These are phyloP conservation scores for Lupinus albus DNA, from an alignment of 306 rosid genomes.

Conservation along the genomic window DNA sequence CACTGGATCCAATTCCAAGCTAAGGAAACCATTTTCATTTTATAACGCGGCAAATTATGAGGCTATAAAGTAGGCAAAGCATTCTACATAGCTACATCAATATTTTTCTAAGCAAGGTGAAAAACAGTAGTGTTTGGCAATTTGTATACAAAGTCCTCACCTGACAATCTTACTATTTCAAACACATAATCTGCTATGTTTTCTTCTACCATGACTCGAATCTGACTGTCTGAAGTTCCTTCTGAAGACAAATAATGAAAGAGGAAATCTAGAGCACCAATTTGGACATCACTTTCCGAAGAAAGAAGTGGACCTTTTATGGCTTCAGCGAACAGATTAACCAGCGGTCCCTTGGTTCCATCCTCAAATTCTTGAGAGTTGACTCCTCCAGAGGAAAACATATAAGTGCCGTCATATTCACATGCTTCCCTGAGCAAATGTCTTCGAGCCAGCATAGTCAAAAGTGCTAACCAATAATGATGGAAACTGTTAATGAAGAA, in stretches of 20 bases:
- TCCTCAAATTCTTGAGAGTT: conserved; percentile 46
- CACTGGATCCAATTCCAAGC: conserved; percentile 33
- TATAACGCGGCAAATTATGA: background rate
- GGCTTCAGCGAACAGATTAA: conserved; percentile 77
- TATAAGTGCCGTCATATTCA: conserved; percentile 50
- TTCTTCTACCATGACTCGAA: conserved; percentile 80
- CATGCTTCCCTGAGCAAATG: conserved; percentile 58
- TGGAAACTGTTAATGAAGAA: conserved; percentile 37
- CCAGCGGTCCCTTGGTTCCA: conserved; percentile 53
- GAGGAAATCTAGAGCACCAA: conserved; percentile 67
- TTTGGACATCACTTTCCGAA: conserved; percentile 75
- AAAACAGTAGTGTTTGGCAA: background rate
- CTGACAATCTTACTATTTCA: conserved; percentile 90
- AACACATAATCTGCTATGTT: conserved; percentile 90
- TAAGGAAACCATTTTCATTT: conserved; percentile 1
- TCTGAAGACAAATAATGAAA: conserved; percentile 70
- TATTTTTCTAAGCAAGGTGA: conserved; percentile 21
- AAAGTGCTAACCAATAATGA: conserved; percentile 60
- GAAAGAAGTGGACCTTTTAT: conserved; percentile 92
- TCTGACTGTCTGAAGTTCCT: conserved; percentile 58
- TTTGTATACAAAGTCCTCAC: conserved; percentile 51
- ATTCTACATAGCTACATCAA: conserved; percentile 12
- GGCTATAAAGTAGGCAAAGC: conserved; percentile 7
- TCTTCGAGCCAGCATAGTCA: conserved; percentile 73
- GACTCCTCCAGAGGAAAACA: conserved; percentile 49